phyloP scores from a whole-genome alignment of 2,329 filamentous ascomycete genomes.

The Pseudogymnoascus sp. region DNA sequence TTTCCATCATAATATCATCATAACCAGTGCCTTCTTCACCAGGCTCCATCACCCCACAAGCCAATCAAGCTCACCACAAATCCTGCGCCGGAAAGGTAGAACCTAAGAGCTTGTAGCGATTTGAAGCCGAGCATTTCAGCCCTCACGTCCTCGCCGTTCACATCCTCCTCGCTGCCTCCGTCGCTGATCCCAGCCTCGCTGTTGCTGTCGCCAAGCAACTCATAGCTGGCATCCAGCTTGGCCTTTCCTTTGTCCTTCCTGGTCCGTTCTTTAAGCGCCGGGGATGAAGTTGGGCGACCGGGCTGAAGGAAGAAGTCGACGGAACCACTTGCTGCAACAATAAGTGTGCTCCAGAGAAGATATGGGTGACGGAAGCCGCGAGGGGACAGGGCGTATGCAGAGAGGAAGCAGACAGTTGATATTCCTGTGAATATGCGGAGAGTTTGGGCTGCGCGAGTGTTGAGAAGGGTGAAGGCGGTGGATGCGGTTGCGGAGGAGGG shows the following conservation, averaged over 20 bases:
- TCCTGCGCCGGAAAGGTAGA: conserved; percentile 44
- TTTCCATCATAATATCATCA: conserved; percentile 7
- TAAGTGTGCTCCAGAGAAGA: conserved; percentile 72
- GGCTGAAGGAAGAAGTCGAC: conserved; percentile 27
- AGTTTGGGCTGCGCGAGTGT: conserved; percentile 54
- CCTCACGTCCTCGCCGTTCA: conserved; percentile 57
- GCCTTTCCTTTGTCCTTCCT: conserved; percentile 18
- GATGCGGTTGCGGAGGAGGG: conserved; percentile 65
- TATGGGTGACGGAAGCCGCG: conserved; percentile 75
- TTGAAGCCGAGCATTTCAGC: conserved; percentile 47
- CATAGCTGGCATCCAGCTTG: conserved; percentile 62
- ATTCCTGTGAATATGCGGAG: conserved; percentile 59
- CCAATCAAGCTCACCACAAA: conserved; percentile 56
- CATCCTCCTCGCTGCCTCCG: conserved; percentile 39
- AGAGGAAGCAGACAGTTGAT: conserved; percentile 62
- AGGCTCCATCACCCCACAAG: conserved; percentile 56
- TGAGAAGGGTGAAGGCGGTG: conserved; percentile 62
- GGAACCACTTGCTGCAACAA: conserved; percentile 47
- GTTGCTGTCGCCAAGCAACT: conserved; percentile 52
- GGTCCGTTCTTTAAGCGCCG: conserved; percentile 26
- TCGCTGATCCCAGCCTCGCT: conserved; percentile 38
- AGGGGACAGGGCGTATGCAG: conserved; percentile 72
- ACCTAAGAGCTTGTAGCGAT: conserved; percentile 46
- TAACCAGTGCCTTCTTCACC: background rate
- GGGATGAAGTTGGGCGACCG: conserved; percentile 17